Evolutionary conservation across 139 green algal species (phyloP).

Genomic region (Raphidocelis subcapitata): DNA sequence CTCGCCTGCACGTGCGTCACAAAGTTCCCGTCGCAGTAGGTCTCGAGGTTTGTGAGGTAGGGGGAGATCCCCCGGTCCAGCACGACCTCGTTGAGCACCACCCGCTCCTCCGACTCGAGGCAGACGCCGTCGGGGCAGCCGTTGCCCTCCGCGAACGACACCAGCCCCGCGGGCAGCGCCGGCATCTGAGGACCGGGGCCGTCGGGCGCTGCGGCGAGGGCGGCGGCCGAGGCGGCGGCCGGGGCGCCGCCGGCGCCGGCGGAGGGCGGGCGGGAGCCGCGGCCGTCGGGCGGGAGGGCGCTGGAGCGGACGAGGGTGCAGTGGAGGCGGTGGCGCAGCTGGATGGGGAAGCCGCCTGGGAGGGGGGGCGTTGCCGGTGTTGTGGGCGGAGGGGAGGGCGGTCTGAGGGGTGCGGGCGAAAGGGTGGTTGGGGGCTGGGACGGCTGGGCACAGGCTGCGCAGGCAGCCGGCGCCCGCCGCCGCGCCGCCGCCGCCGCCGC

Average conservation of each 20-base stretch:
- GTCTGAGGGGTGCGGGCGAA: too few species aligned
- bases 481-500: neutral
- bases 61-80: conserved; percentile 82
- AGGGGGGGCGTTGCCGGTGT: neutral
- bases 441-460: too few species aligned
- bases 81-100: conserved; percentile 90
- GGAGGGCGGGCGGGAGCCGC: neutral
- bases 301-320: conserved; percentile 62
- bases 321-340: conserved; percentile 84
- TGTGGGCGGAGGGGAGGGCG: too few species aligned
- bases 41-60: conserved; percentile 84
- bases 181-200: too few species aligned
- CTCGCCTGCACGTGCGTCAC: conserved; percentile 72
- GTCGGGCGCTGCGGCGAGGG: too few species aligned
- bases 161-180: too few species aligned
- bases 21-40: conserved; percentile 73
- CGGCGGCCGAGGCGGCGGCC: too few species aligned
- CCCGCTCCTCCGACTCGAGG: conserved; percentile 24
- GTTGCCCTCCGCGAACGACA: neutral
- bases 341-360: conserved; percentile 74
- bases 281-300: neutral
- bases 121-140: neutral
- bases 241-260: too few species aligned
- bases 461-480: too few species aligned
- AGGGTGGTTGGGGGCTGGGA: too few species aligned